Conservation (phyloP, 1,139 yeast species). For the Magnusiomyces sp. region DNA sequence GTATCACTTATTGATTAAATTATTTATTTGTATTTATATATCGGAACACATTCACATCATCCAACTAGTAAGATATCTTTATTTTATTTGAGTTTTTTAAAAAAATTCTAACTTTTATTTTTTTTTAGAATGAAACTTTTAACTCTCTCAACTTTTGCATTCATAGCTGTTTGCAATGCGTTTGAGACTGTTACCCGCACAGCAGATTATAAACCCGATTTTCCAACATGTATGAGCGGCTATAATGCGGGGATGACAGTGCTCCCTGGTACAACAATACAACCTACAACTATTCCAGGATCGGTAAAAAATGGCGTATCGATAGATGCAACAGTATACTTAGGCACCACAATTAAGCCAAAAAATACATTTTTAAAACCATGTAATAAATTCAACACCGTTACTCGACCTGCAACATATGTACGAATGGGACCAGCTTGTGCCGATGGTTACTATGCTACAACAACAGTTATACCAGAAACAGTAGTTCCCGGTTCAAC, state of each 20-base stretch:
- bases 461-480: slow-evolving; percentile 4
- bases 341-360: not conserved
- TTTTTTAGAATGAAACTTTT: no score
- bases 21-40: no score
- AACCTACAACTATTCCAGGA: slow-evolving; percentile 3
- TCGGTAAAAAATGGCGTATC: not conserved
- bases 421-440: not conserved
- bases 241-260: slow-evolving; percentile 5
- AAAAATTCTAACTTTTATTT: no score
- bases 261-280: slow-evolving; percentile 5
- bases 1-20: no score
- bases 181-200: no score
- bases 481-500: slow-evolving; percentile 3
- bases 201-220: no score
- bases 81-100: no score
- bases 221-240: slow-evolving; percentile 6
- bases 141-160: no score
- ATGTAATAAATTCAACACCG: slow-evolving; percentile 2
- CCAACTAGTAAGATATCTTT: no score
- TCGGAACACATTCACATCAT: no score
- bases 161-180: no score
- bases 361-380: not conserved
- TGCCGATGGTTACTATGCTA: not conserved
- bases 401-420: slow-evolving; percentile 7
- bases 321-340: not conserved